phyloP scores from a whole-genome alignment of 139 green algal species.

The Coelastrella sp. region DNA sequence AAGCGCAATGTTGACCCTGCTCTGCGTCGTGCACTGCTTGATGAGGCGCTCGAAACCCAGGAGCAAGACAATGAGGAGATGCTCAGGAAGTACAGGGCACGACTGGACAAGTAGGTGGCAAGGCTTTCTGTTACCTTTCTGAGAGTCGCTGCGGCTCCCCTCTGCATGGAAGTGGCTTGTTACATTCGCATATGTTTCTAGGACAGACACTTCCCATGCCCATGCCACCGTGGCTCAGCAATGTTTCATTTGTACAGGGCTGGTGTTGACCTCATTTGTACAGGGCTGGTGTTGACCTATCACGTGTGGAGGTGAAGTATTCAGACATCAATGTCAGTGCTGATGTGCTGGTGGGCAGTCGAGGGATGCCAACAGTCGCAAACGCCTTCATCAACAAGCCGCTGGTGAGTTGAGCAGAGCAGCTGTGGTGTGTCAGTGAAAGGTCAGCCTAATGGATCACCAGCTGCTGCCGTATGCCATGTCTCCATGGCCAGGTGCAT shows the following conservation, averaged over 20 bases:
- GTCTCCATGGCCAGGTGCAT: no score
- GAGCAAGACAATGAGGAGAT: slow-evolving; percentile 43
- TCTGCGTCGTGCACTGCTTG: slow-evolving; percentile 35
- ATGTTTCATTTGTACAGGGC: slow-evolving; percentile 37
- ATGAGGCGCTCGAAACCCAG: slow-evolving; percentile 35
- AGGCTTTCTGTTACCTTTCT: background rate
- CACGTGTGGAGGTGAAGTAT: slow-evolving; percentile 48
- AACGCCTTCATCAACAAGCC: slow-evolving; percentile 52
- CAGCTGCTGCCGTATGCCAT: no score
- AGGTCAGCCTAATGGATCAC: no score
- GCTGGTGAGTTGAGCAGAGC: background rate
- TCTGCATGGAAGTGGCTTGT: background rate
- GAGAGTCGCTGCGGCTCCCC: background rate
- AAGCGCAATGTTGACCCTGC: slow-evolving; percentile 26
- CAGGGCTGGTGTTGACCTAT: slow-evolving; percentile 48
- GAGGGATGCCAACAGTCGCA: slow-evolving; percentile 44
- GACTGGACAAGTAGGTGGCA: slow-evolving; percentile 13
- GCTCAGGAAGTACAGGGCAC: slow-evolving; percentile 24
- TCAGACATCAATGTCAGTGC: slow-evolving; percentile 45
- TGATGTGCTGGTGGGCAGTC: slow-evolving; percentile 45
- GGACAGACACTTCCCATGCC: background rate
- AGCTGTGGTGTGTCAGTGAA: background rate
- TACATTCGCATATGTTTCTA: background rate
- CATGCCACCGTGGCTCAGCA: background rate
- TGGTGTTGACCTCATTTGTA: slow-evolving; percentile 33